Evolutionary conservation across 768 basidiomycete species (phyloP).

Genomic region (Lanmaoa rubissima): DNA sequence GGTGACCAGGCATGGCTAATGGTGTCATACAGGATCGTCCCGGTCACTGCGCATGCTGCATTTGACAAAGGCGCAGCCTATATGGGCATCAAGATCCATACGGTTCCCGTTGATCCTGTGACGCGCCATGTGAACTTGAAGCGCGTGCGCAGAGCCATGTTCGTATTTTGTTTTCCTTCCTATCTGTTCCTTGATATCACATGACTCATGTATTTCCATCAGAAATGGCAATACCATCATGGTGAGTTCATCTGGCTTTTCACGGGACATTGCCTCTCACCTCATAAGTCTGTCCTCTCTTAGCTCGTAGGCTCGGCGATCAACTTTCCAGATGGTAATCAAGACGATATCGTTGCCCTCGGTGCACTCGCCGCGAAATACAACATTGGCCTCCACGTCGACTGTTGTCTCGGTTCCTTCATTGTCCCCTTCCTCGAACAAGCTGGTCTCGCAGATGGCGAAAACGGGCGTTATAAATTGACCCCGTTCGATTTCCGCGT

Average conservation of each 20-base stretch:
- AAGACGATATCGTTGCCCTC: slow-evolving; percentile 82
- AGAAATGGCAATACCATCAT: slow-evolving; percentile 90
- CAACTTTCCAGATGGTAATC: slow-evolving; percentile 84
- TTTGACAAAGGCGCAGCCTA: slow-evolving; percentile 93
- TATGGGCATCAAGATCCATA: slow-evolving; percentile 85
- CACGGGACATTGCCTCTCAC: not conserved
- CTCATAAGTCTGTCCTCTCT: not conserved
- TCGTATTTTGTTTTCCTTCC: slow-evolving; percentile 29
- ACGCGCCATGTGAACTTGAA: slow-evolving; percentile 80
- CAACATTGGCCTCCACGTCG: slow-evolving; percentile 88
- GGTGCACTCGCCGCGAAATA: slow-evolving; percentile 69
- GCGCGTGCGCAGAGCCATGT: slow-evolving; percentile 85
- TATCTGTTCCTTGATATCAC: not conserved
- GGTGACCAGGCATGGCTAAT: not conserved
- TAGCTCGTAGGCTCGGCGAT: slow-evolving; percentile 84
- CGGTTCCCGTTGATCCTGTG: slow-evolving; percentile 72
- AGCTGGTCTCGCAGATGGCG: slow-evolving; percentile 64
- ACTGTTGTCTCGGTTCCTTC: slow-evolving; percentile 93
- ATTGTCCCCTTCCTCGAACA: slow-evolving; percentile 89
- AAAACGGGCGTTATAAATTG: slow-evolving; percentile 52
- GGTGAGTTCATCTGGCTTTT: slow-evolving; percentile 39
- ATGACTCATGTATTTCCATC: slow-evolving; percentile 4
- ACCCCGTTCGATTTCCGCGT: slow-evolving; percentile 88
- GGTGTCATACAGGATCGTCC: slow-evolving; percentile 61
- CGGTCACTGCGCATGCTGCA: slow-evolving; percentile 85